A percentile compares a stretch with the other conserved stretches of the same genome.
phyloP scores from a whole-genome alignment of 768 basidiomycete species.

The Boletus huronensis region DNA sequence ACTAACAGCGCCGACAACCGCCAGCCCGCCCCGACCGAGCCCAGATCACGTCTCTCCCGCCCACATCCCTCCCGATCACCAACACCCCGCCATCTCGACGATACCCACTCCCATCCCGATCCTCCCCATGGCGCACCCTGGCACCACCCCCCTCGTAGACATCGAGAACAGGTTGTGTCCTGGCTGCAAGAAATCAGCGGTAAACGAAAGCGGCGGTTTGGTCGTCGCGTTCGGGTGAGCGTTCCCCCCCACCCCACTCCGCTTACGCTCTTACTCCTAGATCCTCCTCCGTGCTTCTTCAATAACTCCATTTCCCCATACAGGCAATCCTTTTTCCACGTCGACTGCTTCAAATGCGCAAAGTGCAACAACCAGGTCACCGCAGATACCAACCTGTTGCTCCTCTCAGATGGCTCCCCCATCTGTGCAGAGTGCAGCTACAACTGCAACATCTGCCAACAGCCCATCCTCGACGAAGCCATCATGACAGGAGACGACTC shows the following conservation, averaged over 20 bases:
- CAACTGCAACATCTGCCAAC: conserved; percentile 91
- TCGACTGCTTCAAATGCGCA: conserved; percentile 94
- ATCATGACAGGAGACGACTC: conserved; percentile 99
- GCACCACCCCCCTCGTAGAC: conserved; percentile 12
- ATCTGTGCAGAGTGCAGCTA: conserved; percentile 93
- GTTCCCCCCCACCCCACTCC: neutral
- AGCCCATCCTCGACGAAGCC: conserved; percentile 95
- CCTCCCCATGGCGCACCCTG: conserved; percentile 13
- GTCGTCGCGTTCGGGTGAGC: conserved; percentile 96
- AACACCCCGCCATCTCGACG: too few relatives aligned
- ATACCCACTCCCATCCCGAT: too few relatives aligned
- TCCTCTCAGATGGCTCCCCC: conserved; percentile 96
- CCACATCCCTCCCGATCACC: too few relatives aligned
- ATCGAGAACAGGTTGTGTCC: conserved; percentile 68
- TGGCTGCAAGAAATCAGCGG: conserved; percentile 77
- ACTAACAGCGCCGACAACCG: too few relatives aligned
- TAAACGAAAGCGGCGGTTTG: conserved; percentile 77
- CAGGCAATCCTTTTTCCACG: conserved; percentile 92
- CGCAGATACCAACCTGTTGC: conserved; percentile 94
- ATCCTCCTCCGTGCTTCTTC: neutral
- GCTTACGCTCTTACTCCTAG: neutral
- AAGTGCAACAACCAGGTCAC: conserved; percentile 92
- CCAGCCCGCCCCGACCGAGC: neutral
- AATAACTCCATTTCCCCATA: conserved; percentile 6
- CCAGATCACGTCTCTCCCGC: neutral